Conservation (phyloP, 257 asterid genomes). For the Marsdenia floribunda region DNA sequence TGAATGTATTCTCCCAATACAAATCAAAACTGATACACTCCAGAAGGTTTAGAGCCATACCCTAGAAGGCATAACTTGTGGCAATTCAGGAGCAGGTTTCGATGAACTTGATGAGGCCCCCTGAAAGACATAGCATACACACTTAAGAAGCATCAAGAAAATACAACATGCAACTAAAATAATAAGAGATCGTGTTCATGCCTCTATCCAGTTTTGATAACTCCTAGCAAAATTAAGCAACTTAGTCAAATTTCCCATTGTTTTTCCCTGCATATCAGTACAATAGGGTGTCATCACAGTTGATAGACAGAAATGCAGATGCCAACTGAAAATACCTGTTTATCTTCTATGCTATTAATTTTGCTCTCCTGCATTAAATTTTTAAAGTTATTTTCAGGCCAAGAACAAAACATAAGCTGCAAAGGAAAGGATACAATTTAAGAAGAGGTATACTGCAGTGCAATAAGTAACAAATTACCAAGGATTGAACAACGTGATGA, state of each 20-base stretch:
- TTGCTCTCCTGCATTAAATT: conserved; percentile 58
- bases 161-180: conserved; percentile 7
- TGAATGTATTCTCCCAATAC: not conserved
- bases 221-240: conserved; percentile 47
- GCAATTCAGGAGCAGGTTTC: conserved; percentile 56
- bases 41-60: conserved; percentile 32
- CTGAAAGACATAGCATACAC: conserved; percentile 31
- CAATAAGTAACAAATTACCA: conserved; percentile 44
- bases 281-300: conserved; percentile 12
- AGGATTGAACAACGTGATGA: conserved; percentile 59
- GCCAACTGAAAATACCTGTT: conserved; percentile 49
- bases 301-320: conserved; percentile 6
- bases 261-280: conserved; percentile 39
- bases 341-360: conserved; percentile 72
- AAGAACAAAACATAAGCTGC: conserved; percentile 7
- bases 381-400: conserved; percentile 20
- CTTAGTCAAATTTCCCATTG: conserved; percentile 50
- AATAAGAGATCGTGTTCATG: conserved; percentile 24
- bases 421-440: conserved; percentile 11
- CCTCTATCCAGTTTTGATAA: conserved; percentile 60
- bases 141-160: conserved; percentile 16
- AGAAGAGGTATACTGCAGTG: conserved; percentile 9
- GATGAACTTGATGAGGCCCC: conserved; percentile 46
- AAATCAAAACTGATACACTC: not conserved
- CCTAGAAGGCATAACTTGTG: conserved; percentile 57